Evolutionary conservation across 345 rosid genomes (phyloP).

Genomic region (Moricandia moricandioides): DNA sequence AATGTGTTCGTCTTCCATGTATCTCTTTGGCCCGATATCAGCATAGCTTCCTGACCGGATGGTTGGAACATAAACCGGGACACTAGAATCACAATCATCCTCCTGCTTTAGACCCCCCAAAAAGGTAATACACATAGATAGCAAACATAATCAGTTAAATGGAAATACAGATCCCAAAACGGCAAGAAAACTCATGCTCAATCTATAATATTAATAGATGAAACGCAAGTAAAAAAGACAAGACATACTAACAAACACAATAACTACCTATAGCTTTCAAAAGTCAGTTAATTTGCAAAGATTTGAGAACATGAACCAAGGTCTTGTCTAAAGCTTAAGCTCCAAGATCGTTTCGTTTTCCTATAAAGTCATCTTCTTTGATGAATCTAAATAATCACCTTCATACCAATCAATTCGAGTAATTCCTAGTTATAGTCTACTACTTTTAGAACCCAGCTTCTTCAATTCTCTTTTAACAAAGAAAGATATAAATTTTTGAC

Average conservation of each 20-base stretch:
- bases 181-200: background rate
- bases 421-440: background rate
- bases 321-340: background rate
- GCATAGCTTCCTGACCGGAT: constrained; percentile 83
- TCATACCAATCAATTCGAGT: background rate
- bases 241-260: constrained; percentile 2
- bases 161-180: background rate
- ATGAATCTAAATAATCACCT: background rate
- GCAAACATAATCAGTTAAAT: background rate
- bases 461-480: background rate
- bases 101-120: constrained; percentile 11
- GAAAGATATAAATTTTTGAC: background rate
- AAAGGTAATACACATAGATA: background rate
- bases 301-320: background rate
- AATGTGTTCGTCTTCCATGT: constrained; percentile 92
- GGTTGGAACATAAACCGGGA: constrained; percentile 43
- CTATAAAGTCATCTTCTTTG: background rate
- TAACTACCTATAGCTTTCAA: background rate
- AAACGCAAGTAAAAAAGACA: background rate
- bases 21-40: constrained; percentile 58
- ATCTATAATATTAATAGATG: background rate
- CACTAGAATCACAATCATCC: constrained; percentile 15
- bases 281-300: background rate
- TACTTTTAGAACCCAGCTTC: background rate
- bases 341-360: background rate